These are phyloP conservation scores for Dendryphion nanum DNA, from an alignment of 2,329 filamentous ascomycete genomes.

Conservation along the genomic window DNA sequence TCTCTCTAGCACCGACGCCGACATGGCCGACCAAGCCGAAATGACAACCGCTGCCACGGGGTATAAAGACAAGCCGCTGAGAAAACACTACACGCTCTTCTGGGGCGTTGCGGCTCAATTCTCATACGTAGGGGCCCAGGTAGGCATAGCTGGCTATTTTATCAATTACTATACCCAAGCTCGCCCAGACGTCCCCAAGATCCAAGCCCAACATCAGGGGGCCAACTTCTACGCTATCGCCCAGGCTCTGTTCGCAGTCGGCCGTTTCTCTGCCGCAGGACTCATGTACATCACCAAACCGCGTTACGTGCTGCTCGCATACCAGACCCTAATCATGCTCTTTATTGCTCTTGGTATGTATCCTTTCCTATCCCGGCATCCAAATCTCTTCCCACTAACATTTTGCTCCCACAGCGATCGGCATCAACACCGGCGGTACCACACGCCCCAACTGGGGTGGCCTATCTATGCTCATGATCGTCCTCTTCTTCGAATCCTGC, in stretches of 20 bases:
- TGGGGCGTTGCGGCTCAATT: slow-evolving; percentile 44
- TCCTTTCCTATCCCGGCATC: neutral
- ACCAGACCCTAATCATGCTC: slow-evolving; percentile 37
- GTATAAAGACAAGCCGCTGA: slow-evolving; percentile 60
- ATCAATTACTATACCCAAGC: slow-evolving; percentile 40
- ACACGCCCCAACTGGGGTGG: slow-evolving; percentile 35
- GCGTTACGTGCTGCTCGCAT: slow-evolving; percentile 35
- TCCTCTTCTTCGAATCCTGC: slow-evolving; percentile 40
- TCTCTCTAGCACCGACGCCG: slow-evolving; percentile 57
- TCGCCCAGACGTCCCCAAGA: slow-evolving; percentile 24
- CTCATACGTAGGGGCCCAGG: slow-evolving; percentile 53
- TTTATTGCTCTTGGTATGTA: slow-evolving; percentile 16
- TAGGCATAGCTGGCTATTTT: slow-evolving; percentile 56
- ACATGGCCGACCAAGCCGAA: slow-evolving; percentile 51
- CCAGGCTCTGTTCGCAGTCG: slow-evolving; percentile 37
- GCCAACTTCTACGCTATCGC: slow-evolving; percentile 41
- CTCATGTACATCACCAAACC: slow-evolving; percentile 40
- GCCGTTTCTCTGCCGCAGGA: slow-evolving; percentile 38
- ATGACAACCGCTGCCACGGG: slow-evolving; percentile 44
- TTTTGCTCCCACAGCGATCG: slow-evolving; percentile 32
- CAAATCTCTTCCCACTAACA: slow-evolving; percentile 27
- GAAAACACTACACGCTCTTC: slow-evolving; percentile 56
- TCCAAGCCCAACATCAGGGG: slow-evolving; percentile 30
- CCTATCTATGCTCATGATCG: slow-evolving; percentile 36
- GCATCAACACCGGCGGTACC: slow-evolving; percentile 27